Conservation (phyloP, 768 basidiomycete species). For the Kwoniella sp. region DNA sequence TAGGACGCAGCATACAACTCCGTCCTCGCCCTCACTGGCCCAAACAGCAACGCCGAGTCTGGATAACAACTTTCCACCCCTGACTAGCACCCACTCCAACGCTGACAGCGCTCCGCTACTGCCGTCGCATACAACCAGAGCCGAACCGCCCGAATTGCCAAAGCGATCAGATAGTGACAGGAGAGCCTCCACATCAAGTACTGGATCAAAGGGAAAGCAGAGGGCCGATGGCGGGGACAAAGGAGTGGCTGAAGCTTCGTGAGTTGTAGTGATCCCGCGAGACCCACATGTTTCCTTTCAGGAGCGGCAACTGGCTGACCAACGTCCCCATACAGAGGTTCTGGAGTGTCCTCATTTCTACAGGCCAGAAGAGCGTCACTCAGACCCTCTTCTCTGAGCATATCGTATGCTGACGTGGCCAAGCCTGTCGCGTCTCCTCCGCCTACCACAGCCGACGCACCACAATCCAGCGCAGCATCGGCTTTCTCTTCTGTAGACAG, state of each 20-base stretch:
- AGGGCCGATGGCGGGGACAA: not conserved
- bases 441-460: not conserved
- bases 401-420: constrained; percentile 36
- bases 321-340: not conserved
- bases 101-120: constrained; percentile 9
- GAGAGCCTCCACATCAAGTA: not conserved
- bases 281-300: no score
- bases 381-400: constrained; percentile 35
- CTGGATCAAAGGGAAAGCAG: constrained; percentile 14
- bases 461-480: constrained; percentile 4
- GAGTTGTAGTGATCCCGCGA: no score
- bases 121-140: constrained; percentile 26
- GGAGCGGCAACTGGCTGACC: no score
- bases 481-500: constrained; percentile 6
- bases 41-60: not conserved
- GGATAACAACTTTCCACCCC: not conserved
- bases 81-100: not conserved
- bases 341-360: constrained; percentile 23
- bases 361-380: constrained; percentile 36
- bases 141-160: constrained; percentile 1
- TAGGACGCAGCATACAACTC: constrained; percentile 3
- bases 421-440: constrained; percentile 19
- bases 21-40: not conserved
- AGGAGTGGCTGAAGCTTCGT: no score
- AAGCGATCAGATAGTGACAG: constrained; percentile 18